Evolutionary conservation across 257 asterid species (phyloP).

Genomic region (Capsicum chinense): DNA sequence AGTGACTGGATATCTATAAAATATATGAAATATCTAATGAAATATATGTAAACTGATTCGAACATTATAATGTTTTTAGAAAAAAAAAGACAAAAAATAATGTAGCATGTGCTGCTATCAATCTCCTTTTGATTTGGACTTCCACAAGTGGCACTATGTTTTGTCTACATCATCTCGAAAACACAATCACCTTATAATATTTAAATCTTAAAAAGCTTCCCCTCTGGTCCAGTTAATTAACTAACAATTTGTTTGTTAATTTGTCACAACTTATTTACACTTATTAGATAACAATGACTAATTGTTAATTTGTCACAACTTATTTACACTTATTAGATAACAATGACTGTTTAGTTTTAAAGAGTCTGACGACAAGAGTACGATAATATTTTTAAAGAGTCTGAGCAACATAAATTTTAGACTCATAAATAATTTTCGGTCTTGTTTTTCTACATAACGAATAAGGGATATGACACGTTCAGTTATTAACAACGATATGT

Average conservation of each 20-base stretch:
- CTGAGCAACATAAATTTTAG: too few relatives aligned
- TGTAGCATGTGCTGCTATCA: background rate
- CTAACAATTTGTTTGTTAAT: background rate
- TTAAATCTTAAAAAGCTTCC: background rate
- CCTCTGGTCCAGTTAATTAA: background rate
- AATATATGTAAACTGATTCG: background rate
- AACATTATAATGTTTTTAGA: background rate
- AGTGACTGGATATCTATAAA: background rate
- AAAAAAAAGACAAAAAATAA: background rate
- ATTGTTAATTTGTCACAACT: background rate
- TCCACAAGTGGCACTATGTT: background rate
- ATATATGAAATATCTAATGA: background rate
- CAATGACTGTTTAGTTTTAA: background rate
- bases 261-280: background rate
- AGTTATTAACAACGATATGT: too few relatives aligned
- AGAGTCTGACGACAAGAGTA: too few relatives aligned
- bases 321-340: background rate
- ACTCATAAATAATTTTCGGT: too few relatives aligned
- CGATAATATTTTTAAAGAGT: too few relatives aligned
- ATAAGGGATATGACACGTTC: too few relatives aligned
- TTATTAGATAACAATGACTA: background rate
- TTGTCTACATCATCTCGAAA: conserved; percentile 18
- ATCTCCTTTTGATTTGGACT: background rate
- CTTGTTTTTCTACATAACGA: too few relatives aligned
- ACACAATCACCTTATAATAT: background rate